These are phyloP conservation scores for Chaetomium sp. DNA, from an alignment of 2,329 filamentous ascomycete species.

Conservation along the genomic window DNA sequence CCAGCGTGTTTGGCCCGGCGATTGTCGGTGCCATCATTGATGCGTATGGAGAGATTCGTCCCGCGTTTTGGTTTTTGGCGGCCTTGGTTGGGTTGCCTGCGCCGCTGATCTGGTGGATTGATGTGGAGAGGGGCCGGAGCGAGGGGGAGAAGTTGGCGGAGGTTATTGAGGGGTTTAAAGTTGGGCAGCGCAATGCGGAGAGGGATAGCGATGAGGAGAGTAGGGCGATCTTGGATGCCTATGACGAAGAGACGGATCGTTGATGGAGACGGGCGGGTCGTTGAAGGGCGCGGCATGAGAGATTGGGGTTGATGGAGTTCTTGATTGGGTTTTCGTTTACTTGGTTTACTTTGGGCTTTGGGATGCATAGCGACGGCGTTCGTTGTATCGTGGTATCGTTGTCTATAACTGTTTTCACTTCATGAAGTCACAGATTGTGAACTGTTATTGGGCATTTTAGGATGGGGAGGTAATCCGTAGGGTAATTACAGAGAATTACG, in stretches of 20 bases:
- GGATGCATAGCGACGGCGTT: conserved; percentile 25
- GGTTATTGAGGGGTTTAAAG: conserved; percentile 48
- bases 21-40: conserved; percentile 94
- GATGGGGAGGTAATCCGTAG: no score
- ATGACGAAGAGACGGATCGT: conserved; percentile 28
- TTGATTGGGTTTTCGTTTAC: background rate
- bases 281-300: background rate
- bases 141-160: conserved; percentile 61
- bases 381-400: background rate
- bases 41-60: conserved; percentile 68
- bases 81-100: conserved; percentile 77
- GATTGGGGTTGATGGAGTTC: background rate
- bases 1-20: conserved; percentile 84
- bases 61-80: conserved; percentile 88
- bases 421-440: no score
- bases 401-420: background rate
- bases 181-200: conserved; percentile 4
- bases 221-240: conserved; percentile 31
- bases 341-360: background rate
- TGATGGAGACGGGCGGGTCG: background rate
- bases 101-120: conserved; percentile 75
- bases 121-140: conserved; percentile 70
- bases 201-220: conserved; percentile 28
- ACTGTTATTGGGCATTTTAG: no score
- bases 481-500: no score